phyloP scores from a whole-genome alignment of 192 early-diverging fungal species.

The Entrophospora sp. region DNA sequence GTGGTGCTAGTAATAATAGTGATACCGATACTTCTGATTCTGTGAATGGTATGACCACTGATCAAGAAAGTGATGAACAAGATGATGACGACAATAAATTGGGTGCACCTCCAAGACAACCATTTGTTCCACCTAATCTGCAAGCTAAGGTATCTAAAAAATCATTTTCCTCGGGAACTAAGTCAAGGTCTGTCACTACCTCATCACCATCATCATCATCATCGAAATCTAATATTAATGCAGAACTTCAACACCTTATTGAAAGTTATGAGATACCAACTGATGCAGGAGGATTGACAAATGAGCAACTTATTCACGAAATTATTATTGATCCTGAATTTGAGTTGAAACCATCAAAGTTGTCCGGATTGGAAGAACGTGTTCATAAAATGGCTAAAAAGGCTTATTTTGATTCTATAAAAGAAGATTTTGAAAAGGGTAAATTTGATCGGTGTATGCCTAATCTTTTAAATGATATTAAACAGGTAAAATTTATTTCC shows the following conservation, averaged over 20 bases:
- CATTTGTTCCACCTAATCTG: background rate
- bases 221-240: background rate
- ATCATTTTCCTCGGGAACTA: background rate
- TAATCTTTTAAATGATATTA: constrained; percentile 44
- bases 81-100: no score
- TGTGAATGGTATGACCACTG: background rate
- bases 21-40: background rate
- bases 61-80: background rate
- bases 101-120: background rate
- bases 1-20: no score
- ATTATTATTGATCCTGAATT: constrained; percentile 67
- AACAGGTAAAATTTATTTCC: constrained; percentile 33
- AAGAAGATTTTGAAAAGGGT: constrained; percentile 46
- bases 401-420: constrained; percentile 64
- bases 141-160: background rate
- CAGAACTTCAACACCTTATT: constrained; percentile 31
- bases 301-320: constrained; percentile 69
- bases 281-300: constrained; percentile 32
- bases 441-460: constrained; percentile 40
- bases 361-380: constrained; percentile 39
- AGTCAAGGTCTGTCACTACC: background rate
- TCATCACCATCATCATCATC: background rate
- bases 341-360: constrained; percentile 33
- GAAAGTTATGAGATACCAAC: constrained; percentile 26
- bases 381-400: constrained; percentile 52